Percentiles rank a stretch among this genome's conserved stretches.
Evolutionary conservation across 1,284 basidiomycete species (phyloP).

Genomic region (Cystobasidiaceae sp.): DNA sequence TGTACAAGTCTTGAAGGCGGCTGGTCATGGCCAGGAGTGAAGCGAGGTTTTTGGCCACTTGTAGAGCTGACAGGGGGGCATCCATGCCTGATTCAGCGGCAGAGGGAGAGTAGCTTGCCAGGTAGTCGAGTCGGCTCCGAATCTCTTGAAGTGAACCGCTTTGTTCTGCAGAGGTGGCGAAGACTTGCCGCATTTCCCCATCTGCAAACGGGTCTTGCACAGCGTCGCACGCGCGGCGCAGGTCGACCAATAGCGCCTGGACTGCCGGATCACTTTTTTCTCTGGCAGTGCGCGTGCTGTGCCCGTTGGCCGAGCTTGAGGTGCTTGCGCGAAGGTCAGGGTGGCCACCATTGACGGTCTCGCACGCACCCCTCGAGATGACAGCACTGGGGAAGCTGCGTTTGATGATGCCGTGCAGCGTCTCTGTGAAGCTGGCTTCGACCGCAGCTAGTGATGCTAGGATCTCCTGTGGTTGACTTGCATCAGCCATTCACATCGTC

Average conservation of each 20-base stretch:
- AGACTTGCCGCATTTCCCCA: constrained; percentile 16
- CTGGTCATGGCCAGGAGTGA: constrained; percentile 63
- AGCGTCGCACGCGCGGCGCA: constrained; percentile 5
- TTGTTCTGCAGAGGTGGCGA: constrained; percentile 45
- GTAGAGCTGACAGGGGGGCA: constrained; percentile 37
- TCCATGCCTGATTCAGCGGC: constrained; percentile 48
- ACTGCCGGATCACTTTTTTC: neutral
- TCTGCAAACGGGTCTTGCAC: constrained; percentile 9
- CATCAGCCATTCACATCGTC: no score
- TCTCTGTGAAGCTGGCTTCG: constrained; percentile 14
- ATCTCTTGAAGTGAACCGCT: constrained; percentile 61
- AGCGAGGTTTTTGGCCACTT: constrained; percentile 60
- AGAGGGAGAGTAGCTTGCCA: constrained; percentile 51
- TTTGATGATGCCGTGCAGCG: constrained; percentile 6
- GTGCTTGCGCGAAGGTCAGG: neutral
- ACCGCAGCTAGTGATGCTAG: constrained; percentile 6
- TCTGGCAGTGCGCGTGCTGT: neutral
- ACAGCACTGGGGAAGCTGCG: neutral
- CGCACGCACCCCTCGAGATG: neutral
- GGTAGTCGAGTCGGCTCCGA: constrained; percentile 53
- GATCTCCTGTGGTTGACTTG: no score
- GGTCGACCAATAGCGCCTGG: constrained; percentile 4
- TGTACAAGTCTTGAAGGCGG: constrained; percentile 53
- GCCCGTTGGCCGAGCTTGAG: neutral
- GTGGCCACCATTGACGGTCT: neutral